Base-by-base conservation (phyloP, 495 filamentous ascomycete genomes). In the Oidiodendron maius region DNA sequence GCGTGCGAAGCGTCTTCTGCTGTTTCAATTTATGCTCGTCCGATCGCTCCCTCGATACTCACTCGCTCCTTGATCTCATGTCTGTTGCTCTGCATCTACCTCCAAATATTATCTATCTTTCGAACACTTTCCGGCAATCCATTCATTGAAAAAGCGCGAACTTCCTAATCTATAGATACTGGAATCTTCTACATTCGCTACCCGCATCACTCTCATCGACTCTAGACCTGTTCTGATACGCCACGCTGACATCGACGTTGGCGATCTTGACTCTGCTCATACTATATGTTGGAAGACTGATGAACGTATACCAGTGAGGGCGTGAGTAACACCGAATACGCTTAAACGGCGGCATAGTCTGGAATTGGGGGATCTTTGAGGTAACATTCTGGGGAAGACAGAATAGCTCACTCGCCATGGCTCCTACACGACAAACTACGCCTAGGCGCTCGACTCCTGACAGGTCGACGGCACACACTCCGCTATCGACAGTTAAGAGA, bases 21-120 rank as follows among this genome's bases (percentile, higher is more conserved):
- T 24, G 56, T 59, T 59, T 59, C 56, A 37, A 28, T 30, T 25
- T 48, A 22, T 44, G 40, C 24, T 16, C 17, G 16, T 49, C 48
- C 39, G 13, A 28, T 60, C 50, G 24, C 34, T 54, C 53, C 49
- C 34, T 54, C 51, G 42, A 53, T 41, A 17, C 34, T 45, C 39
- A 42, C 21, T 47, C 25, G 12, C 23, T 43, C 9, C 44, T 32
- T 52, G 13, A 16, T 40, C 95, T 58, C 91, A 87, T n/a, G n/a
- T n/a, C 24, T 71, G 75, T 62, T 97, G 90, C 5, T 87, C 94
- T 0, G 77, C 85, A 25, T 91, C 72, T 10, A 80, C 81, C 28
- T 87, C 75, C 46, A 95, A 70, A 11, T 91, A 76, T 60, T 70
- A 44, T 12, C 45, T 48, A 12, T 21, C 24, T 18, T 30, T 39